Evolutionary conservation across 768 basidiomycete species (phyloP).

Genomic region (Fomitopsis serialis): DNA sequence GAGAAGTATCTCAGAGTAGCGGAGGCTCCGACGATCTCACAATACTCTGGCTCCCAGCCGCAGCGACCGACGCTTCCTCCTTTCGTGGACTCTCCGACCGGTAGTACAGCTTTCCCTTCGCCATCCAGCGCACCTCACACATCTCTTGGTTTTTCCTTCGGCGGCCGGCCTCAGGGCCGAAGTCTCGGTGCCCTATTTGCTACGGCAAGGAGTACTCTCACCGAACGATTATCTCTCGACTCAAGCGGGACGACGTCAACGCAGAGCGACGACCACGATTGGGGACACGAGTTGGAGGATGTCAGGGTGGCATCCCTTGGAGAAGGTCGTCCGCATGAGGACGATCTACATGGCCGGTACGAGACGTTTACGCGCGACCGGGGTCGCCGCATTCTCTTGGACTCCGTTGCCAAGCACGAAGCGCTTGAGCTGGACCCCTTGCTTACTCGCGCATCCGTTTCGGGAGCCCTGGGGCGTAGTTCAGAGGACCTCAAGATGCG

Average conservation of each 20-base stretch:
- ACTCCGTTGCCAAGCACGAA: too few relatives aligned
- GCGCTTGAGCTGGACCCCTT: not conserved
- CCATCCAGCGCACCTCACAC: constrained; percentile 6
- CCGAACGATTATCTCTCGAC: constrained; percentile 20
- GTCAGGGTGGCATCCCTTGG: constrained; percentile 5
- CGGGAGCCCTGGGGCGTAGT: too few relatives aligned
- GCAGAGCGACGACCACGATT: constrained; percentile 20
- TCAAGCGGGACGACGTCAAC: constrained; percentile 20
- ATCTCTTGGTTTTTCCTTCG: not conserved
- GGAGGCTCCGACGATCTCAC: constrained; percentile 1
- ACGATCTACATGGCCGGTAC: too few relatives aligned
- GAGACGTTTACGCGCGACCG: too few relatives aligned
- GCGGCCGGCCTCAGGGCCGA: constrained; percentile 8
- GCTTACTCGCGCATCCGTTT: too few relatives aligned
- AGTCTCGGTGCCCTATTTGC: constrained; percentile 13
- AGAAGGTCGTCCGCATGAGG: not conserved
- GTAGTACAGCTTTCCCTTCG: constrained; percentile 5
- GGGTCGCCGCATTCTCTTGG: too few relatives aligned
- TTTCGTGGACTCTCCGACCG: not conserved
- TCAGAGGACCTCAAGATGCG: not conserved
- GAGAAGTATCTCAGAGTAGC: not conserved
- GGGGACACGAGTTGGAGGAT: constrained; percentile 25
- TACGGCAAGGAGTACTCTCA: constrained; percentile 4
- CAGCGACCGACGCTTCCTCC: not conserved
- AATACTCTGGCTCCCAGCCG: not conserved